Conservation (phyloP, 2,329 filamentous ascomycete genomes). For the Kalmusia sp. region DNA sequence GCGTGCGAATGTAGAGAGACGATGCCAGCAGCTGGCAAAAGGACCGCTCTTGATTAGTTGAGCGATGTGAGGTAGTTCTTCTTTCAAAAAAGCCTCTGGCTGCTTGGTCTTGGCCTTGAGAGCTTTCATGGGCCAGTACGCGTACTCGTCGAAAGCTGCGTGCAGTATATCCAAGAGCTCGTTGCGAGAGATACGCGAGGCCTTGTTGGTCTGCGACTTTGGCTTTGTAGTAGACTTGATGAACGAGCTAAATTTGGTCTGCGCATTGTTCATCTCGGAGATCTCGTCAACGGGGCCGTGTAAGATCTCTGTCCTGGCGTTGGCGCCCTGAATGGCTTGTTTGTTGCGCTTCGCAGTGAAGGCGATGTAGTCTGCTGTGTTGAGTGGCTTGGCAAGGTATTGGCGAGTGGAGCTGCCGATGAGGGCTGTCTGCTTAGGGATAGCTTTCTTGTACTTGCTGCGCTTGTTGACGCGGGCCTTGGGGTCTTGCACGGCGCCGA, state of each 20-base stretch:
- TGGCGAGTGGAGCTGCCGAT: slow-evolving; percentile 67
- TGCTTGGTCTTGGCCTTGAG: slow-evolving; percentile 80
- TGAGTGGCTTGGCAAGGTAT: slow-evolving; percentile 58
- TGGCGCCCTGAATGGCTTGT: slow-evolving; percentile 53
- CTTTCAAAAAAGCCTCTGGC: slow-evolving; percentile 90
- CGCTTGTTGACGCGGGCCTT: slow-evolving; percentile 43
- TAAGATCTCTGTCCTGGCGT: slow-evolving; percentile 42
- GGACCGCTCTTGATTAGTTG: slow-evolving; percentile 81
- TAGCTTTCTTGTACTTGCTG: slow-evolving; percentile 44
- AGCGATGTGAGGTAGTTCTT: slow-evolving; percentile 82
- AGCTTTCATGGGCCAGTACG: slow-evolving; percentile 93
- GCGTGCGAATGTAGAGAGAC: too few species aligned
- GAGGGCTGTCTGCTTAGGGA: slow-evolving; percentile 58
- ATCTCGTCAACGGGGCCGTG: slow-evolving; percentile 28
- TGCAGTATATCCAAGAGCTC: slow-evolving; percentile 88
- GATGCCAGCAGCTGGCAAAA: slow-evolving; percentile 85
- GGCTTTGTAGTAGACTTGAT: slow-evolving; percentile 29
- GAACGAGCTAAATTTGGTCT: slow-evolving; percentile 43
- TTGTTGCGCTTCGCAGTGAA: slow-evolving; percentile 50
- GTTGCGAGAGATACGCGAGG: slow-evolving; percentile 86
- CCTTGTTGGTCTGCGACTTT: slow-evolving; percentile 67
- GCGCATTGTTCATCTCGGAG: slow-evolving; percentile 30
- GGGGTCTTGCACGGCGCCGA: slow-evolving; percentile 36
- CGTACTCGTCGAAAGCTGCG: slow-evolving; percentile 81
- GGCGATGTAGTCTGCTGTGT: slow-evolving; percentile 51